These are phyloP conservation scores for Nannizziopsis barbatae DNA, from an alignment of 2,329 filamentous ascomycete genomes.

Conservation along the genomic window DNA sequence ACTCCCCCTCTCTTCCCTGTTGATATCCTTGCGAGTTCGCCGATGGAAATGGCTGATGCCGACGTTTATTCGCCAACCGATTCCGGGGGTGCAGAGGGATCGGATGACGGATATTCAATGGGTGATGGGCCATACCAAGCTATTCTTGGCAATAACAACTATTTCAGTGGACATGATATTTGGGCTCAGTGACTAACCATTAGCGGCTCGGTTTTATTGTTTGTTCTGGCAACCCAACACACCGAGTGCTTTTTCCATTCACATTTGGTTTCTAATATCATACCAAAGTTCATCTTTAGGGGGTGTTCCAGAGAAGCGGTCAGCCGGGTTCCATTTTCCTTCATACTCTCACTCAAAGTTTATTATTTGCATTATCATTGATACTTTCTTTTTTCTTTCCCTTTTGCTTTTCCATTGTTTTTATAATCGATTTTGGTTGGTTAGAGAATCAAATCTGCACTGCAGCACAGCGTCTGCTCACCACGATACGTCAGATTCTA, in stretches of 20 bases:
- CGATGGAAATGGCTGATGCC: constrained; percentile 11
- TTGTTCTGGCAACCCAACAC: not conserved
- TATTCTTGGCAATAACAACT: constrained; percentile 8
- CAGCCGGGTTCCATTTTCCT: not conserved
- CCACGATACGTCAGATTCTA: not conserved
- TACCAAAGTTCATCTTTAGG: not conserved
- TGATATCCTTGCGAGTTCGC: constrained; percentile 12
- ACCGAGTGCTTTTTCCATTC: not conserved
- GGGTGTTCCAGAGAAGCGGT: not conserved
- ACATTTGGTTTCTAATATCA: not conserved
- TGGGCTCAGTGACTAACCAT: constrained; percentile 14
- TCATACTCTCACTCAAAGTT: not conserved
- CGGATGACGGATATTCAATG: constrained; percentile 15
- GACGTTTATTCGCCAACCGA: constrained; percentile 14
- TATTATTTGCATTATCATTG: constrained; percentile 2
- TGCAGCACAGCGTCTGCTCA: not conserved
- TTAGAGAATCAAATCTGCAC: not conserved
- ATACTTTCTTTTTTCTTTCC: not conserved
- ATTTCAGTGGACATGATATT: constrained; percentile 11
- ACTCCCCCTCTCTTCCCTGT: constrained; percentile 8
- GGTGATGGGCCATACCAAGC: constrained; percentile 12
- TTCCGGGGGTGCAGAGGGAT: constrained; percentile 13
- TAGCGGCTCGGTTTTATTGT: not conserved
- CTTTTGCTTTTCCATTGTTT: not conserved
- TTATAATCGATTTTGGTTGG: not conserved